Evolutionary conservation across 2,329 filamentous ascomycete genomes (phyloP), one percentile per base, ranked within the genome.

Genomic region (Whalleya microplaca): DNA sequence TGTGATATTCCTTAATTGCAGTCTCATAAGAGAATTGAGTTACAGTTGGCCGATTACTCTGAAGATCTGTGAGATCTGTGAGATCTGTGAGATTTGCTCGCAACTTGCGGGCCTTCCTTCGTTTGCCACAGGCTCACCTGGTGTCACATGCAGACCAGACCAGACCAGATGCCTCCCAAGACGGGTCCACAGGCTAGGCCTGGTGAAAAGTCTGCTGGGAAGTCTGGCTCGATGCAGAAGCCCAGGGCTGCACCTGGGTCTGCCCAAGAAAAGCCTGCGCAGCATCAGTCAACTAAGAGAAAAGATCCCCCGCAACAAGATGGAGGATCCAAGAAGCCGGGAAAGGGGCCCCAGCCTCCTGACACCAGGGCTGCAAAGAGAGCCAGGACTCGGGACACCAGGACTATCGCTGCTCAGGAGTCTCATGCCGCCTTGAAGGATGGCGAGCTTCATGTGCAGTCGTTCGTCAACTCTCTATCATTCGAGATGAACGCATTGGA

Each of bases 401-500:
- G 82, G 59, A 73, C 71, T 63, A 82, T 85, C 62, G 78, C 79
- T 41, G 73, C 77, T 18, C 82, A 84, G 64, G 73, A 75, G 16
- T 76, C 80, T 16, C 77, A 82, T 41, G 77, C 77, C 9, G 81
- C 80, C 6, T 73, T 84, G 21, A 79, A 80, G 48, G 86, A 89
- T 74, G 95, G 94, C 70, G 88, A 96, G 70, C 82, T 99, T 57
- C 89, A 97, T 70, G 83, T 97, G 49, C 86, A 90, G 64, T 85
- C 88, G 23, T 99, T 98, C 68, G 82, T 98, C 64, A 86, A 86
- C 64, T 88, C 92, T 10, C 89, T 93, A 58, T 88, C 96, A 69
- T 96, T 91, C 68, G 94, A 98, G 77, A 96, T 99, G 66, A 85
- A 84, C 55, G 89, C 93, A 1, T 78, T 98, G 45, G 90, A 96